Evolutionary conservation across 192 early-diverging fungal species (phyloP).

Genomic region (Coemansia asiatica): DNA sequence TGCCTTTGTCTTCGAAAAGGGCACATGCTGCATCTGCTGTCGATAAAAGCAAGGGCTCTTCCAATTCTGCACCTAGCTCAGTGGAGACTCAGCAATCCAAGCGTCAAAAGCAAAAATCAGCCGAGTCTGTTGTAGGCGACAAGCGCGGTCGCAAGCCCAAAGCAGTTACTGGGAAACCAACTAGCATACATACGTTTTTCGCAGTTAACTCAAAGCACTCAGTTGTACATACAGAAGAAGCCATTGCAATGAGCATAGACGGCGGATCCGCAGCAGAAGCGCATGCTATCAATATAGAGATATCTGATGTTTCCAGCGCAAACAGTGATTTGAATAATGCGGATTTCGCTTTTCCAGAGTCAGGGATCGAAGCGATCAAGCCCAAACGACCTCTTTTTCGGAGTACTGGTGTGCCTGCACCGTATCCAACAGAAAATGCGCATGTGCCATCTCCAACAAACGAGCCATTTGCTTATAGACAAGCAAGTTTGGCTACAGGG

Average conservation of each 20-base stretch:
- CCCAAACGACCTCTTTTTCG: constrained; percentile 16
- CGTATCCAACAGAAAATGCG: constrained; percentile 26
- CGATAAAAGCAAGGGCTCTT: not conserved
- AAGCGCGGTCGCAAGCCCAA: constrained; percentile 27
- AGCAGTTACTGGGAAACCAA: not conserved
- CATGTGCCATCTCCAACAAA: constrained; percentile 33
- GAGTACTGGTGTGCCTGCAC: constrained; percentile 22
- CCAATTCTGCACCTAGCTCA: not conserved
- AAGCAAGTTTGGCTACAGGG: not conserved
- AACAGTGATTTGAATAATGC: not conserved
- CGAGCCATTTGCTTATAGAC: constrained; percentile 2
- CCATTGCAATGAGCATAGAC: not conserved
- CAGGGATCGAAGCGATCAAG: not conserved
- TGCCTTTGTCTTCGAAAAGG: constrained; percentile 29
- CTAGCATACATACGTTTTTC: constrained; percentile 49
- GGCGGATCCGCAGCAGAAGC: not conserved
- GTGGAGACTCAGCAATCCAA: constrained; percentile 15
- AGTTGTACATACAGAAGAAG: not conserved
- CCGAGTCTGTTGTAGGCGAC: not conserved
- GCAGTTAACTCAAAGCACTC: constrained; percentile 11
- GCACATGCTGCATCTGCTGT: constrained; percentile 1
- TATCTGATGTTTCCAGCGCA: not conserved
- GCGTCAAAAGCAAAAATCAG: constrained; percentile 26
- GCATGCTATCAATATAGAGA: not conserved
- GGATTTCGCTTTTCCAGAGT: not conserved